Base-by-base conservation (phyloP, 108 stramenopile genomes). In the Pseudonitzschia delicatissima region DNA sequence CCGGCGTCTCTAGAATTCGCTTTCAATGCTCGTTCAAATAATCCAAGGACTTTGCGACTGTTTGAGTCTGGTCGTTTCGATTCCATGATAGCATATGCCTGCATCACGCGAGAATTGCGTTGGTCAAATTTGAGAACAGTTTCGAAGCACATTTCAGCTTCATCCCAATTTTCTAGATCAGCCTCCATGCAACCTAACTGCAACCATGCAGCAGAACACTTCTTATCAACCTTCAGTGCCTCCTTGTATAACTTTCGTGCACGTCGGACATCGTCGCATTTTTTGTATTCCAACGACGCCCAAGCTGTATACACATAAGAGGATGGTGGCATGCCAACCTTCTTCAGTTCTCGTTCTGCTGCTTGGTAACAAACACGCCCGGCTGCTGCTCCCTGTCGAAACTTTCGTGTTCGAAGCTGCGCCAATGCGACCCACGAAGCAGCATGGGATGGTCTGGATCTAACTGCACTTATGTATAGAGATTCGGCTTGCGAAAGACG, bases 51-150 rank as follows among this genome's bases (percentile, higher is more conserved):
- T 62, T 77, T 88, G 45, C 90, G 78, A 32, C 83, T 83, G 52
- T 83, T 76, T 2, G 84, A 83, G 1, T 86, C 78, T 27, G 87
- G 81, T 50, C 88, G 81, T 57, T 83, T 84, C 6, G 88, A 83
- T 76, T 95, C 93, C 90, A 95, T 91, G 15, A 95, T 78, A 9
- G 93, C 93, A 77, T 94, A 95, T 0, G 93, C 93, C 62, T 95
- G 93, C 28, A 95, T 55, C 0, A 95, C 84, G 11, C 93, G 81
- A 15, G 90, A 87, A 73, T 95, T 95, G 20, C 88, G 81, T 61
- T 77, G 76, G 68, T 95, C 93, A 72, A 85, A 92, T 49, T 79
- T 86, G 3, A 95, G 72, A 36, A 85, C 87, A 9, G 62, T 74
- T 63, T 91, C 87, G 76, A 90, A 95, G 62, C 90, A 91, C 27